These are phyloP conservation scores for Phytophthora hybrid DNA, from an alignment of 352 stramenopile species.

Conservation along the genomic window DNA sequence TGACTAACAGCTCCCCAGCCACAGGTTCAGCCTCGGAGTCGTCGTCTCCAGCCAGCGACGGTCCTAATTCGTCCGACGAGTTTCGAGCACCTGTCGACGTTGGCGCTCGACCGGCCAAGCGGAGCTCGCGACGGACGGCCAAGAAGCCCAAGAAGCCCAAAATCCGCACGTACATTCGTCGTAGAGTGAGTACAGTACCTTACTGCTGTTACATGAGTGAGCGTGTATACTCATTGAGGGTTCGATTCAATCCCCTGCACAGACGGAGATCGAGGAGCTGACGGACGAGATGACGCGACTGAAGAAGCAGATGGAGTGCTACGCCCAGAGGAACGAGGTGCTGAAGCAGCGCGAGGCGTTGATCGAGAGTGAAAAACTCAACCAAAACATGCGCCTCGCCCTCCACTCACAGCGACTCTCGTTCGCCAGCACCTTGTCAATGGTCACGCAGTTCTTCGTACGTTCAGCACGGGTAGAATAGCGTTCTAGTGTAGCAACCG, in stretches of 20 bases:
- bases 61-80: background rate
- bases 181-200: background rate
- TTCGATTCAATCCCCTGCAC: background rate
- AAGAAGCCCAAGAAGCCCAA: constrained; percentile 8
- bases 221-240: background rate
- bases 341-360: constrained; percentile 13
- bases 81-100: background rate
- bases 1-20: background rate
- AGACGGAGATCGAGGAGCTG: constrained; percentile 28
- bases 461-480: background rate
- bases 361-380: constrained; percentile 4
- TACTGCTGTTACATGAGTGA: background rate
- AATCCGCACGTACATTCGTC: constrained; percentile 5
- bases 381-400: constrained; percentile 11
- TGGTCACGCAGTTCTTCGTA: constrained; percentile 36
- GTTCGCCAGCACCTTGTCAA: constrained; percentile 24
- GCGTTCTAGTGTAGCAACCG: background rate
- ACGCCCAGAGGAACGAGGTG: background rate
- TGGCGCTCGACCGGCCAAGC: background rate
- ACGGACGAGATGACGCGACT: constrained; percentile 16
- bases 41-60: background rate
- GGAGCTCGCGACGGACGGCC: background rate
- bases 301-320: constrained; percentile 12
- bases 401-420: constrained; percentile 25
- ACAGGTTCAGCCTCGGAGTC: background rate